These are phyloP conservation scores for Truncatella angustata DNA, from an alignment of 2,329 filamentous ascomycete genomes.

Conservation along the genomic window DNA sequence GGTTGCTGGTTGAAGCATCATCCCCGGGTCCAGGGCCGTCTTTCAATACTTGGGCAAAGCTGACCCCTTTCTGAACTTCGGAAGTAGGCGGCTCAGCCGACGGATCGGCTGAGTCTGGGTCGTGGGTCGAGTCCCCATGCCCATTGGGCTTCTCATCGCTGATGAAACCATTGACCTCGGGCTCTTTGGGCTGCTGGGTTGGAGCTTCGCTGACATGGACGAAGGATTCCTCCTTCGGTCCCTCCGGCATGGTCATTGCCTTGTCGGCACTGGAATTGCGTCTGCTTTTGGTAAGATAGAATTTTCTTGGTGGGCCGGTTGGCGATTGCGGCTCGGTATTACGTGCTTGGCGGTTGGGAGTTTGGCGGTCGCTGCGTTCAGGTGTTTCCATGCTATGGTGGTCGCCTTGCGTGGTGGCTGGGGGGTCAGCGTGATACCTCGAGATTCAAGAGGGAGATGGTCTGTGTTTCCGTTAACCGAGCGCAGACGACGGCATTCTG, in stretches of 20 bases:
- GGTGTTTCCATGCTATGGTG: not conserved
- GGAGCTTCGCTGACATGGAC: constrained; percentile 13
- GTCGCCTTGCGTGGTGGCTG: not conserved
- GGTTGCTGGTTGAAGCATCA: too few species aligned
- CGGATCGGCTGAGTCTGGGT: not conserved
- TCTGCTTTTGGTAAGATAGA: not conserved
- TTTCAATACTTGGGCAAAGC: constrained; percentile 11
- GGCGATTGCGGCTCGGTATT: not conserved
- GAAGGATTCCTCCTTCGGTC: constrained; percentile 3
- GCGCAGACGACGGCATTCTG: too few species aligned
- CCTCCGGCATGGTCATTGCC: not conserved
- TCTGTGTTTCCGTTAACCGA: too few species aligned
- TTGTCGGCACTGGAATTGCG: not conserved
- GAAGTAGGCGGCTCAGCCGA: constrained; percentile 6
- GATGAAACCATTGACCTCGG: not conserved
- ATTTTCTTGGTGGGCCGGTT: not conserved
- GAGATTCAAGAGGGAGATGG: too few species aligned
- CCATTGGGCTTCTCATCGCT: not conserved
- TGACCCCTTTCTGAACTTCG: constrained; percentile 7
- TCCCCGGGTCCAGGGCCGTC: too few species aligned
- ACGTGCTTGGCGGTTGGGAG: too few species aligned
- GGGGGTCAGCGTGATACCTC: too few species aligned
- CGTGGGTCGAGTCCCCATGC: not conserved
- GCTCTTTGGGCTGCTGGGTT: not conserved
- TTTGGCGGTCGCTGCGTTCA: too few species aligned